Percentiles rank a stretch among this genome's conserved stretches.
Evolutionary conservation across 192 early-diverging fungal species (phyloP).

Genomic region (Helicostylum pulchrum): DNA sequence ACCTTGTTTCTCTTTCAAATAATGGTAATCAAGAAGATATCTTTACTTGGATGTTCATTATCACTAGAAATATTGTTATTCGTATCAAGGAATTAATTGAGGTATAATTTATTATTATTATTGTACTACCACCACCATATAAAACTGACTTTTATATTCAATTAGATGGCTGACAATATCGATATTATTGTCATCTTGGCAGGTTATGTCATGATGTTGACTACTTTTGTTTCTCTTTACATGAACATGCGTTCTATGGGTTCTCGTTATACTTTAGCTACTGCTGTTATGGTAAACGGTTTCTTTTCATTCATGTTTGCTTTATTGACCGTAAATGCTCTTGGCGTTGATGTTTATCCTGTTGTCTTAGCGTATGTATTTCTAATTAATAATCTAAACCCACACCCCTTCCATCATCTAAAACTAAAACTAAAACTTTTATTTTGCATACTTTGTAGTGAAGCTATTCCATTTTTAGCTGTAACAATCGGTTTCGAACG

Average conservation of each 20-base stretch:
- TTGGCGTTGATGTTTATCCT: slow-evolving; percentile 68
- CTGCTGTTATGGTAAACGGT: slow-evolving; percentile 66
- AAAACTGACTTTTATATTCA: too few relatives aligned
- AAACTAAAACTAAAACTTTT: neutral
- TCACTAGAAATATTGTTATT: slow-evolving; percentile 50
- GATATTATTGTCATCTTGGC: slow-evolving; percentile 77
- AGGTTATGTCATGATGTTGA: slow-evolving; percentile 79
- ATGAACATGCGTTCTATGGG: slow-evolving; percentile 83
- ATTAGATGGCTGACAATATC: slow-evolving; percentile 57
- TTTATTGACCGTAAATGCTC: slow-evolving; percentile 61
- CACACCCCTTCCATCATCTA: neutral
- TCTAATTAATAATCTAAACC: neutral
- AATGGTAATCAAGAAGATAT: slow-evolving; percentile 44
- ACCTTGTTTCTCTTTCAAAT: slow-evolving; percentile 38
- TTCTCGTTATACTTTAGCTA: slow-evolving; percentile 74
- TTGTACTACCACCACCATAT: neutral
- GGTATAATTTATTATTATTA: slow-evolving; percentile 18
- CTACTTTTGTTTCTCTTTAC: slow-evolving; percentile 77
- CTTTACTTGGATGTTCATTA: slow-evolving; percentile 50
- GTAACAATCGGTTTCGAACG: slow-evolving; percentile 91
- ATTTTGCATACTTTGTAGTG: slow-evolving; percentile 40
- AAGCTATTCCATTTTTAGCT: slow-evolving; percentile 89
- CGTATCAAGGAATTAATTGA: slow-evolving; percentile 65
- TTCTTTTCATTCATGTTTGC: slow-evolving; percentile 78
- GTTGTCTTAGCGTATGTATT: slow-evolving; percentile 52